phyloP scores from a whole-genome alignment of 2,329 filamentous ascomycete genomes.

The Neonectria ditissima region DNA sequence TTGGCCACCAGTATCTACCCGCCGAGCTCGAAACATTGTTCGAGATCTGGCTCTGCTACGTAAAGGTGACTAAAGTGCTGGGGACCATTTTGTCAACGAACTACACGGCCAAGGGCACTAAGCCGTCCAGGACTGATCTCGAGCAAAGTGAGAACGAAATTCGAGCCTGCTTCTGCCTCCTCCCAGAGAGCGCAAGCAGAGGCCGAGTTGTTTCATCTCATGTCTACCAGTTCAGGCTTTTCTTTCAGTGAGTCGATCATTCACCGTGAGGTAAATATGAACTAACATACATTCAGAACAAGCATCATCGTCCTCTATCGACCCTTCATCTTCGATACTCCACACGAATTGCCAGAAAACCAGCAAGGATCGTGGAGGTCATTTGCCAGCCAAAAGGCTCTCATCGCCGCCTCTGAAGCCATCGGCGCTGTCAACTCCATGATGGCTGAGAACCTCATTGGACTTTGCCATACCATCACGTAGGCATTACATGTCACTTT shows the following conservation, averaged over 20 bases:
- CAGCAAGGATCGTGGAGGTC: not conserved
- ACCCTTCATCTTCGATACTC: constrained; percentile 9
- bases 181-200: not conserved
- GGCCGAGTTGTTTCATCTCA: constrained; percentile 10
- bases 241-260: not conserved
- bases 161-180: not conserved
- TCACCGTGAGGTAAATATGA: no score
- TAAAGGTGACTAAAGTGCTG: not conserved
- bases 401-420: constrained; percentile 14
- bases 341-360: not conserved
- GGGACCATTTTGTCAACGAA: constrained; percentile 14
- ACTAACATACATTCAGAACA: not conserved
- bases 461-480: constrained; percentile 16
- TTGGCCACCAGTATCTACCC: constrained; percentile 6
- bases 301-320: constrained; percentile 18
- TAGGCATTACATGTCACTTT: not conserved
- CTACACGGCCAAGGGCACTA: not conserved
- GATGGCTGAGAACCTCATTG: constrained; percentile 18
- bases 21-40: constrained; percentile 4
- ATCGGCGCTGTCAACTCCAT: constrained; percentile 17
- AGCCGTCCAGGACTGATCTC: not conserved
- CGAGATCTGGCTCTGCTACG: constrained; percentile 5
- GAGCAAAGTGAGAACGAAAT: constrained; percentile 13
- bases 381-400: constrained; percentile 12
- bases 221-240: constrained; percentile 21